Percentiles rank a stretch among this genome's conserved stretches.
Evolutionary conservation across 1,284 basidiomycete genomes (phyloP).

Genomic region (Pseudozyma pruni): DNA sequence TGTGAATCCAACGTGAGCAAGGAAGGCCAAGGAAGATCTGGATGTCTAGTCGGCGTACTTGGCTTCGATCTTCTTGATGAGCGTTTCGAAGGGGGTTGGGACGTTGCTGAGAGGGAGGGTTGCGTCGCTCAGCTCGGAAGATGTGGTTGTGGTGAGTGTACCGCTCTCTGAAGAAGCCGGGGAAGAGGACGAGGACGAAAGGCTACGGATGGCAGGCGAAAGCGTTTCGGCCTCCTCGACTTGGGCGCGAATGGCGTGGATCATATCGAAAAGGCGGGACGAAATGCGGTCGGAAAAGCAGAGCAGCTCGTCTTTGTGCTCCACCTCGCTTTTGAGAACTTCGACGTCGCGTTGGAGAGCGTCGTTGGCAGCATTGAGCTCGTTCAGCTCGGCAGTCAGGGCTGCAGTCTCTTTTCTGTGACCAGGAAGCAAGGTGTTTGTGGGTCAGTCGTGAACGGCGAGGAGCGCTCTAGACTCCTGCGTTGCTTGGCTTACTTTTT

Average conservation of each 20-base stretch:
- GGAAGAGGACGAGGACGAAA: not conserved
- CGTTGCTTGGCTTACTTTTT: slow-evolving; percentile 4
- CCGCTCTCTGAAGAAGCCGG: not conserved
- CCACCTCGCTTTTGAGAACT: slow-evolving; percentile 4
- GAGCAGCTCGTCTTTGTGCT: slow-evolving; percentile 34
- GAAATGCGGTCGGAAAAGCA: slow-evolving; percentile 32
- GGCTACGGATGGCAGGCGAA: slow-evolving; percentile 30
- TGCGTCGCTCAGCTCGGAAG: not conserved
- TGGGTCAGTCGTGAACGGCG: not conserved
- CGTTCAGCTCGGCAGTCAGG: slow-evolving; percentile 9
- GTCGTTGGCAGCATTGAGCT: not conserved
- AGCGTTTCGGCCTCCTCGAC: slow-evolving; percentile 30
- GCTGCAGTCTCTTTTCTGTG: slow-evolving; percentile 10
- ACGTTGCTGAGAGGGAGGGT: not conserved
- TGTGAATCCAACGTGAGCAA: not conserved
- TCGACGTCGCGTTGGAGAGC: slow-evolving; percentile 9
- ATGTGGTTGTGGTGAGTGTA: not conserved
- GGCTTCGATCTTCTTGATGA: slow-evolving; percentile 19
- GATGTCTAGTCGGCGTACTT: slow-evolving; percentile 10
- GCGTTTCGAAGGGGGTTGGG: not conserved
- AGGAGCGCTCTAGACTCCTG: not conserved
- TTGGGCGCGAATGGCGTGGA: slow-evolving; percentile 19
- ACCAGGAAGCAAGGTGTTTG: not conserved
- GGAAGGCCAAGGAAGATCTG: not conserved
- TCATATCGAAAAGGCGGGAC: slow-evolving; percentile 21